Percentiles rank a stretch among this genome's conserved stretches.
Conservation (phyloP, 768 basidiomycete species). For the Scleroderma bovista region DNA sequence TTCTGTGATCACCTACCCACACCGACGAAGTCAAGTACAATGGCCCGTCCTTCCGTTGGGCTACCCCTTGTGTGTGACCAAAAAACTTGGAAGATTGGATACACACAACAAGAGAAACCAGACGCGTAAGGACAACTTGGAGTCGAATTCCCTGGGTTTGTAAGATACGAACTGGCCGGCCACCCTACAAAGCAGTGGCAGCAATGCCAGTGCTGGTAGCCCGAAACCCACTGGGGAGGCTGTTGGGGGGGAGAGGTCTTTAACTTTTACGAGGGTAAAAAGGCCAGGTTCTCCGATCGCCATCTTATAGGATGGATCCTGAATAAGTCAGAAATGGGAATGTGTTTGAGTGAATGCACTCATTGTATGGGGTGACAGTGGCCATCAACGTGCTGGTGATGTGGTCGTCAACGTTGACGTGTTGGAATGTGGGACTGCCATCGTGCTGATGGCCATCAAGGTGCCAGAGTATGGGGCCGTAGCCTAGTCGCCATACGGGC, state of each 20-base stretch:
- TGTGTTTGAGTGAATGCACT: background rate
- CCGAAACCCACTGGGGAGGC: constrained; percentile 9
- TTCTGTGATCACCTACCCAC: constrained; percentile 46
- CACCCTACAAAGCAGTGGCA: constrained; percentile 37
- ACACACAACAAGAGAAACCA: constrained; percentile 55
- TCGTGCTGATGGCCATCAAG: too few relatives aligned
- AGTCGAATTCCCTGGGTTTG: constrained; percentile 62
- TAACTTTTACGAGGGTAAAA: background rate
- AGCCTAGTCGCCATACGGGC: too few relatives aligned
- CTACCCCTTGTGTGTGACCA: constrained; percentile 56
- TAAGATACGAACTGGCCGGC: constrained; percentile 60
- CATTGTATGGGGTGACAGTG: too few relatives aligned
- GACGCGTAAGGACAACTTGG: constrained; percentile 60
- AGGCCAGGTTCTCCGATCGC: too few relatives aligned
- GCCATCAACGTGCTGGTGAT: too few relatives aligned
- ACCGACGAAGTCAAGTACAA: constrained; percentile 77
- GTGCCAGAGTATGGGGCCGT: too few relatives aligned
- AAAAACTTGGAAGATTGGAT: constrained; percentile 53
- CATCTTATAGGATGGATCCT: background rate
- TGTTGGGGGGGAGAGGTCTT: background rate
- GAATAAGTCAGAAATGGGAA: background rate
- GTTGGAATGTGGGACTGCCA: too few relatives aligned
- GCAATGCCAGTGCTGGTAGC: constrained; percentile 49
- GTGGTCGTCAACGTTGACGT: too few relatives aligned
- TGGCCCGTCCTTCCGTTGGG: constrained; percentile 49